phyloP scores from a whole-genome alignment of 2,329 filamentous ascomycete species.

The Aspergillus ochraceoroseus region DNA sequence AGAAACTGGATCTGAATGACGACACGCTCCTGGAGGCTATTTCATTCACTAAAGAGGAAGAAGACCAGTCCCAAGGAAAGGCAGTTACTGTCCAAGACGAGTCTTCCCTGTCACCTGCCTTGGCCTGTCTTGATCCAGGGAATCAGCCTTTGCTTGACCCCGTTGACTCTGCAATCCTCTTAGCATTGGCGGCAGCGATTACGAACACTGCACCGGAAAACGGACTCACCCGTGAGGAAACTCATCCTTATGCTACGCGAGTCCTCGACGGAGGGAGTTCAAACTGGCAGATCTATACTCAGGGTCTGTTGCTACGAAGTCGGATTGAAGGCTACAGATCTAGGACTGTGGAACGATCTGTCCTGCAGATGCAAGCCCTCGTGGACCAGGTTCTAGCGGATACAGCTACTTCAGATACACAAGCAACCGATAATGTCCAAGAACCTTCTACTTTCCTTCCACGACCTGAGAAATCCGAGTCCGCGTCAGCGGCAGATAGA shows the following conservation, averaged over 20 bases:
- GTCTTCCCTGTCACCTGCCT: slow-evolving; percentile 53
- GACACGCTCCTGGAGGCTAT: slow-evolving; percentile 90
- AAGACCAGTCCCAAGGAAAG: slow-evolving; percentile 39
- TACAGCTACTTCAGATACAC: slow-evolving; percentile 52
- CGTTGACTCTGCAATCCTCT: slow-evolving; percentile 82
- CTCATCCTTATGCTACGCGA: slow-evolving; percentile 81
- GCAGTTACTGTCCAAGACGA: slow-evolving; percentile 40
- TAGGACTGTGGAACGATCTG: slow-evolving; percentile 79
- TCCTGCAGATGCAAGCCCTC: slow-evolving; percentile 88
- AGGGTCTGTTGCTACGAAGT: slow-evolving; percentile 82
- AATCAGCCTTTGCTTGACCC: slow-evolving; percentile 76
- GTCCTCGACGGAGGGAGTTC: slow-evolving; percentile 84
- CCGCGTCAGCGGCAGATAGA: slow-evolving; percentile 66
- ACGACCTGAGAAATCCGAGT: slow-evolving; percentile 66
- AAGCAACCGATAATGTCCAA: slow-evolving; percentile 31
- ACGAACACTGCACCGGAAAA: slow-evolving; percentile 83
- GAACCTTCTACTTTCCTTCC: slow-evolving; percentile 76
- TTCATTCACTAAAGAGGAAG: slow-evolving; percentile 61
- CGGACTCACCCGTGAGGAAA: slow-evolving; percentile 85
- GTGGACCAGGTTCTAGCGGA: slow-evolving; percentile 94
- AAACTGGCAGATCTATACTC: slow-evolving; percentile 98
- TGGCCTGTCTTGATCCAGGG: slow-evolving; percentile 66
- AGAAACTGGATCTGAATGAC: slow-evolving; percentile 75
- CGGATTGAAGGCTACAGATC: slow-evolving; percentile 84
- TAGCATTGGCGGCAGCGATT: slow-evolving; percentile 74